Evolutionary conservation across 345 rosid species (phyloP), one percentile per base, ranked within the genome.

Genomic region (Clausena lansium): DNA sequence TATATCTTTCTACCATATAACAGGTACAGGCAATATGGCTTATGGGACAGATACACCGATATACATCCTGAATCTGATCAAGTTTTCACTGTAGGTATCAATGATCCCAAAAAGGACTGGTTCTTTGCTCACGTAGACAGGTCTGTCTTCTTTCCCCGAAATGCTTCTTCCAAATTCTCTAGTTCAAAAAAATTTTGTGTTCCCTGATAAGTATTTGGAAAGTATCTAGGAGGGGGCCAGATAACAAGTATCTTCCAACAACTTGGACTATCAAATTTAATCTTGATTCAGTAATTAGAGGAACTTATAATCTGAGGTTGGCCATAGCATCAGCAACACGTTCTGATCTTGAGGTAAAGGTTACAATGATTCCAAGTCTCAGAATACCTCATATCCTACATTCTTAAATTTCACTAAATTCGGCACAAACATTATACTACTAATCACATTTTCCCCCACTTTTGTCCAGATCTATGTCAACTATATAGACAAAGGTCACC

Each of bases 31-130:
- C 87, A 83, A 62, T 83, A 86, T 14, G 86, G 79, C 24, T 67
- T 81, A 63, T 83, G 88, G 88, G 88, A 86, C 50, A 80, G 86
- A 45, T 83, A 86, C 67, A 71, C 88, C 0, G 82, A 86, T 38
- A 25, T 78, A 61, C 66, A 84, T 65, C 83, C 85, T 27, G 77
- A 67, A 39, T 75, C 81, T 0, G 85, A 82, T 65, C 87, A 80
- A 71, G 79, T 73, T 50, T 86, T 79, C 79, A 84, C 77, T 4
- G 39, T 83, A 24, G 89, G 87, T 32, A 3, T 82, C 50, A 78
- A 65, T 60, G 82, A 86, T 68, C 68, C 77, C 0, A 84, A 76
- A 75, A 80, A 76, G 61, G 84, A 82, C 67, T 84, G 86, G 84
- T 84, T 86, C 70, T 86, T 86, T 24, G 84, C 86, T 76, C 86